Evolutionary conservation across 176 grass and related monocot genomes (phyloP).

Genomic region (Typha latifolia): DNA sequence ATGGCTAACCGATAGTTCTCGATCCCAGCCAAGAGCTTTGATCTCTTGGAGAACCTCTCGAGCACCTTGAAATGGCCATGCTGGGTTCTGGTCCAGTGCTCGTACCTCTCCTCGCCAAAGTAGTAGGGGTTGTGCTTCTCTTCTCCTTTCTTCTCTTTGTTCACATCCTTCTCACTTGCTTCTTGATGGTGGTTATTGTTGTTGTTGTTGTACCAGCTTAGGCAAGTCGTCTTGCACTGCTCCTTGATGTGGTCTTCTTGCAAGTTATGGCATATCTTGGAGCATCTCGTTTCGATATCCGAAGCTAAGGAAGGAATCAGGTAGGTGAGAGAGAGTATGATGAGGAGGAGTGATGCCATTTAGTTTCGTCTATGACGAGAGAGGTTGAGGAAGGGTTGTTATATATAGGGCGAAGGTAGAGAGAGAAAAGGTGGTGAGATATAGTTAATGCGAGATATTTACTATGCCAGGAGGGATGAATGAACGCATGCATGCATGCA

Average conservation of each 20-base stretch:
- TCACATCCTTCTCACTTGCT: not conserved
- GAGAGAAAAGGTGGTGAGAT: not conserved
- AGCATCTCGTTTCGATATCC: too few relatives aligned
- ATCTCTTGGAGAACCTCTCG: slow-evolving; percentile 42
- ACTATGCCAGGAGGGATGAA: too few relatives aligned
- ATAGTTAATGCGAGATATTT: not conserved
- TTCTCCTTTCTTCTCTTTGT: not conserved
- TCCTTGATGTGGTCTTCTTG: too few relatives aligned
- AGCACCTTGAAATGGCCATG: slow-evolving; percentile 39
- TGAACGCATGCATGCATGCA: not conserved
- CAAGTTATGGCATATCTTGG: too few relatives aligned
- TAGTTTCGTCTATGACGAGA: not conserved
- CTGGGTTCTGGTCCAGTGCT: slow-evolving; percentile 19
- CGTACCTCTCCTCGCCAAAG: slow-evolving; percentile 46
- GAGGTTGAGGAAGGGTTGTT: not conserved
- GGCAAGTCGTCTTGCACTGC: too few relatives aligned
- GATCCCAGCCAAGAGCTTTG: slow-evolving; percentile 51
- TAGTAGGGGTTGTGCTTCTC: slow-evolving; percentile 35
- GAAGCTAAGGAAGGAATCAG: too few relatives aligned
- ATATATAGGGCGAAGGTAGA: not conserved
- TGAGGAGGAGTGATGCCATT: not conserved
- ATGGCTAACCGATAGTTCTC: slow-evolving; percentile 55
- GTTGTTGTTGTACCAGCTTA: too few relatives aligned
- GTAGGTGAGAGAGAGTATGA: too few relatives aligned
- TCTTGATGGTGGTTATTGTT: too few relatives aligned